Percentiles rank a stretch among this genome's conserved stretches.
Evolutionary conservation across 1,284 basidiomycete genomes (phyloP).

Genomic region (Leccinum griseonigrum): DNA sequence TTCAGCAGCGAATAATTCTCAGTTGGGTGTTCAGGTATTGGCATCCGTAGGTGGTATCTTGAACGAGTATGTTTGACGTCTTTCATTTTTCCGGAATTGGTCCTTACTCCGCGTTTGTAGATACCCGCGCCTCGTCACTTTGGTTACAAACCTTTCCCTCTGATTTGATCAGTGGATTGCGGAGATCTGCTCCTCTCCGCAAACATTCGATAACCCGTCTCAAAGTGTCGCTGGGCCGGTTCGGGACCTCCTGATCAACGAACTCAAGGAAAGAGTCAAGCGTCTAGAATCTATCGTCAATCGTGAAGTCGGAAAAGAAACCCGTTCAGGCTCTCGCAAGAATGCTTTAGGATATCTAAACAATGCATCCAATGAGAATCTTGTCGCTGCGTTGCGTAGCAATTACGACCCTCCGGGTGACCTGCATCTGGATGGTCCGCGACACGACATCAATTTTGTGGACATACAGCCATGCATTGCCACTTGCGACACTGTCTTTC

Average conservation of each 20-base stretch:
- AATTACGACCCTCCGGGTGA: conserved; percentile 56
- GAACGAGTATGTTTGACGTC: conserved; percentile 44
- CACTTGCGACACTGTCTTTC: conserved; percentile 35
- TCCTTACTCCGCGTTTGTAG: conserved; percentile 31
- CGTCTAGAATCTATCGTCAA: conserved; percentile 22
- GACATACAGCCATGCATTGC: conserved; percentile 36
- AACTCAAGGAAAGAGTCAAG: conserved; percentile 40
- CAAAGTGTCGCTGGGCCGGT: conserved; percentile 24
- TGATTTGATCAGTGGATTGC: conserved; percentile 50
- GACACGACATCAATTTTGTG: conserved; percentile 65
- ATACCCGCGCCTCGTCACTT: conserved; percentile 41
- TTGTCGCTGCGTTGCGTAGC: conserved; percentile 38
- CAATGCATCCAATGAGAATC: conserved; percentile 26
- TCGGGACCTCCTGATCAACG: conserved; percentile 38
- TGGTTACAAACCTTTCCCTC: conserved; percentile 41
- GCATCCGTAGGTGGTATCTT: conserved; percentile 47
- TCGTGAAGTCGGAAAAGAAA: conserved; percentile 29
- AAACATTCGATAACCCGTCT: conserved; percentile 38
- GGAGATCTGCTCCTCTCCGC: conserved; percentile 36
- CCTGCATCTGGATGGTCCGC: conserved; percentile 46
- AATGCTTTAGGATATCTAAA: background rate
- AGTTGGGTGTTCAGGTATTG: conserved; percentile 45
- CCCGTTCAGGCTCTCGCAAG: conserved; percentile 19
- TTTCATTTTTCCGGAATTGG: background rate
- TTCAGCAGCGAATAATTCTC: conserved; percentile 8